A percentile compares a stretch with the other conserved stretches of the same genome.
phyloP scores from a whole-genome alignment of 331 rosid genomes.

The Malus hybrid region DNA sequence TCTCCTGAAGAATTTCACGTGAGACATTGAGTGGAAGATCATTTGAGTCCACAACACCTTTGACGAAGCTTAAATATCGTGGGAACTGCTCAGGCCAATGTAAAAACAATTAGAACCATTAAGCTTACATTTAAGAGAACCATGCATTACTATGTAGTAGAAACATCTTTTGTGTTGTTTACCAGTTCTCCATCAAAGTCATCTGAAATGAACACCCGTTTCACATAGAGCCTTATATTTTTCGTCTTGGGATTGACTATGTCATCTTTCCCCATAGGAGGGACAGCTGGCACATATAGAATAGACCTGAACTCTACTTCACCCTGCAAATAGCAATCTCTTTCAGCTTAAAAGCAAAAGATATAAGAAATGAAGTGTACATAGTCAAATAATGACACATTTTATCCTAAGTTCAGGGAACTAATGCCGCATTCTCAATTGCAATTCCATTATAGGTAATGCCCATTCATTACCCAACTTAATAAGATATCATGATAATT shows the following conservation, averaged over 20 bases:
- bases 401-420: not conserved
- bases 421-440: not conserved
- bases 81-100: conserved; percentile 63
- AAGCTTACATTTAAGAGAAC: not conserved
- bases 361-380: not conserved
- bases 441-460: too few relatives aligned
- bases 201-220: conserved; percentile 95
- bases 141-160: not conserved
- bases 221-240: conserved; percentile 88
- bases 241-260: conserved; percentile 82
- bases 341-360: conserved; percentile 12
- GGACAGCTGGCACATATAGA: conserved; percentile 78
- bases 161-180: conserved; percentile 4
- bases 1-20: conserved; percentile 98
- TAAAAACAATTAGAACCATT: conserved; percentile 13
- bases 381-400: not conserved
- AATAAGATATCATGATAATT: not conserved
- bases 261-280: conserved; percentile 81
- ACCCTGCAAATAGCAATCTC: conserved; percentile 53
- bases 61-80: conserved; percentile 83
- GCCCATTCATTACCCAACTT: too few relatives aligned
- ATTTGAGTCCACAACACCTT: conserved; percentile 95
- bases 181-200: conserved; percentile 99
- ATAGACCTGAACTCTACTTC: conserved; percentile 95
- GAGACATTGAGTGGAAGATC: conserved; percentile 98